Base-by-base conservation (phyloP, 2,329 filamentous ascomycete species). In the Paraconiothyrium sp. region DNA sequence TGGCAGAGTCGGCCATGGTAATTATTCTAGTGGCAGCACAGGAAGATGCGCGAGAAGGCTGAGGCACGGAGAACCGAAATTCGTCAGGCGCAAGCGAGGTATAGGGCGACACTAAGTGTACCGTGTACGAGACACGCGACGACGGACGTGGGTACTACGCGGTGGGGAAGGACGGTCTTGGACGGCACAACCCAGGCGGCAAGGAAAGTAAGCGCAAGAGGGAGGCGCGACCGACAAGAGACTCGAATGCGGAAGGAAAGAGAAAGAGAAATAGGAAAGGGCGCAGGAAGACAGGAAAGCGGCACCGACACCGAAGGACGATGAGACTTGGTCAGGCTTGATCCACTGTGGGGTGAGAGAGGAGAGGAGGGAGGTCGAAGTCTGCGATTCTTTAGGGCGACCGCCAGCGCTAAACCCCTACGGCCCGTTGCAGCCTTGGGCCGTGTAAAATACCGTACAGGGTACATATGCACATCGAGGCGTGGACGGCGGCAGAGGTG, bases 1-100 rank as follows among this genome's bases (percentile, higher is more conserved):
- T 82, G 78, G 89, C 83, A 77, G 87, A 85, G 82, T 97, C 92
- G 82, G 92, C 89, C 93, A 97, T 97, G 78, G 81, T 82, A 60
- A 61, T 54, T 55, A 64, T 64, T 52, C 59, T 44, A 54, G 44
- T 49, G 59, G 46, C 52, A 54, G 51, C 60, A 56, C 46, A 59
- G 6, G 27, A 54, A 16, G 61, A 58, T 64, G 62, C 52, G 68
- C 65, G 62, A 49, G 39, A 54, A 63, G 60, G 63, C 58, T 22
- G 67, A 57, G 48, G 39, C 27, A 48, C 22, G 44, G 8, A 24
- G 48, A 30, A 48, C 13, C 11, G 52, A 16, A 47, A 20, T 11
- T 34, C 5, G 54, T 51, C 32, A 58, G 41, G 34, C 24, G 37
- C 30, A 27, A 39, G 41, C 59, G 48, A n/a, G 56, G 55, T 55